phyloP scores from a whole-genome alignment of 306 rosid species.

The Quercus wislizeni region DNA sequence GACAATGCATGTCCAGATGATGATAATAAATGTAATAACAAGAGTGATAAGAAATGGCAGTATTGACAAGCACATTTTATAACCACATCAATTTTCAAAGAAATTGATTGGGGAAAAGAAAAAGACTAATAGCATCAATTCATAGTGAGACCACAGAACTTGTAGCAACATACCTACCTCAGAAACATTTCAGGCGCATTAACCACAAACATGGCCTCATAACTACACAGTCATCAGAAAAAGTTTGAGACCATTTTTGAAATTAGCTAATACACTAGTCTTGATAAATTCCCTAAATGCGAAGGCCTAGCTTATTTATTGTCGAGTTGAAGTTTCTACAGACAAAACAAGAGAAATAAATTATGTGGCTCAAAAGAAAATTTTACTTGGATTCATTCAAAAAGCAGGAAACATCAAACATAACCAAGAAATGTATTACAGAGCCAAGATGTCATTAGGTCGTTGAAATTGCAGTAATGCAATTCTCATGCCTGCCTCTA shows the following conservation, averaged over 20 bases:
- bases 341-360: too few relatives aligned
- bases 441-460: not conserved
- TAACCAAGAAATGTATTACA: not conserved
- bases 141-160: conserved; percentile 6
- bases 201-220: conserved; percentile 71
- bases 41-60: not conserved
- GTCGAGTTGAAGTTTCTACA: too few relatives aligned
- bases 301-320: too few relatives aligned
- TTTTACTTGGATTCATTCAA: too few relatives aligned
- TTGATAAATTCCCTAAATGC: too few relatives aligned
- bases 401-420: not conserved
- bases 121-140: not conserved
- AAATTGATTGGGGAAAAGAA: not conserved
- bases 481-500: not conserved
- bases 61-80: not conserved
- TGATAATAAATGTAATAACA: not conserved
- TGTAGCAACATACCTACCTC: conserved; percentile 45
- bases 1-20: too few relatives aligned
- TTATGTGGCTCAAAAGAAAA: too few relatives aligned
- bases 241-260: conserved; percentile 54
- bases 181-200: conserved; percentile 48
- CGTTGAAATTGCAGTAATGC: not conserved
- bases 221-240: conserved; percentile 66
- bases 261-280: conserved; percentile 18
- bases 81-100: not conserved